phyloP scores from a whole-genome alignment of 306 rosid species.

The Abrus precatorius region DNA sequence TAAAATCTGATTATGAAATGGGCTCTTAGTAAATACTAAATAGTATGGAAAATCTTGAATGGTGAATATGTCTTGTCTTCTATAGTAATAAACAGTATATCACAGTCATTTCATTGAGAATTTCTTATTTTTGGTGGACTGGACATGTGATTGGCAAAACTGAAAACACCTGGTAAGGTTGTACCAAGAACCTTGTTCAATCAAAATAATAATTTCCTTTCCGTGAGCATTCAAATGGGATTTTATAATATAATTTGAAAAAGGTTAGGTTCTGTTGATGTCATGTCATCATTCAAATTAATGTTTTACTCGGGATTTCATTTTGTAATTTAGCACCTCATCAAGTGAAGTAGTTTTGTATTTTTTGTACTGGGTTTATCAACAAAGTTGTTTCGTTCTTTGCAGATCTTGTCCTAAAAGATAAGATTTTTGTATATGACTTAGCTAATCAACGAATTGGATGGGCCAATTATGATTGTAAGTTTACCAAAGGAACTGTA shows the following conservation, averaged over 20 bases:
- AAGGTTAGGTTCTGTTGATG: background rate
- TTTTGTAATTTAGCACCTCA: slow-evolving; percentile 19
- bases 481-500: slow-evolving; percentile 52
- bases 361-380: slow-evolving; percentile 26
- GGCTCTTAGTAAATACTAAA: background rate
- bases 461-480: slow-evolving; percentile 92
- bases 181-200: background rate
- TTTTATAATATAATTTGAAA: background rate
- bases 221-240: background rate
- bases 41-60: slow-evolving; percentile 1
- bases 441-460: slow-evolving; percentile 81
- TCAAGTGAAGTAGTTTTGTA: background rate
- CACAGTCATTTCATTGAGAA: background rate
- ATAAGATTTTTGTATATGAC: slow-evolving; percentile 91
- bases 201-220: slow-evolving; percentile 18
- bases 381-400: slow-evolving; percentile 36
- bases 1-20: slow-evolving; percentile 4
- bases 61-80: slow-evolving; percentile 23
- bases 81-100: slow-evolving; percentile 2
- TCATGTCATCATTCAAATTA: slow-evolving; percentile 33
- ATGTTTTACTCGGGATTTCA: background rate
- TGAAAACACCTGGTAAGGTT: slow-evolving; percentile 12
- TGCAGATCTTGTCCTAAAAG: slow-evolving; percentile 95
- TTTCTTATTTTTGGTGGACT: slow-evolving; percentile 1
- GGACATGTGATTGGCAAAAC: slow-evolving; percentile 23